Base-by-base conservation (phyloP, 306 rosid genomes). In the Lotus japonicus region DNA sequence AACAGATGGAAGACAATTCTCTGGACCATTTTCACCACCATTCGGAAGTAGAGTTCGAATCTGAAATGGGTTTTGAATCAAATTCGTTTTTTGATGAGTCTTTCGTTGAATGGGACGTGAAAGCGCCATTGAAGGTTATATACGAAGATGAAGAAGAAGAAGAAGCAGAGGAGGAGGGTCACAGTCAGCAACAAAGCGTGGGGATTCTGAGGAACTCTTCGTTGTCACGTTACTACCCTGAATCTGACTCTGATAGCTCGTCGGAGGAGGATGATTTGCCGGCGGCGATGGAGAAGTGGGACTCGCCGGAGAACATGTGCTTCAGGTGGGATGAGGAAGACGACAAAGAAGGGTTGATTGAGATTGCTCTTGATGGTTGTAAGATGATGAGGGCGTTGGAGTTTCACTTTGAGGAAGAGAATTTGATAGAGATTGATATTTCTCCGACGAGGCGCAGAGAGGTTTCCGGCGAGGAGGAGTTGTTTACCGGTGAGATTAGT, bases 91-190 rank as follows among this genome's bases (percentile, higher is more conserved):
- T 85, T 52, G 95, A 83, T 31, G 86, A 80, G 13, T 80, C 80
- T 17, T 94, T 90, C 66, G 79, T 84, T 36, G 81, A 84, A 46
- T 90, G 98, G 98, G 76, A 90, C 26, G 80, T 94, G 80, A 86
- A 85, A 59, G 96, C 90, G 6, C 98, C 98, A 17, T 71, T 94
- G 74, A 95, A 94, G 59, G 85, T 90, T 11, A 94, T 94, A 60
- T 84, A 90, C 64, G 98, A 89, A 68, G 89, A 74, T 7, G 95
- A 80, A 56, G 87, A 31, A 5, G 33, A 2, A 26, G 36, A 26
- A 26, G 31, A 84, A 65, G 75, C 76, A 70, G 96, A 75, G 54
- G 68, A 70, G 5, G 65, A 52, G 15, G 62, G 48, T 26, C 45
- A 51, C 3, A 70, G 45, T 21, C 73, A 50, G 60, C 64, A 64